Evolutionary conservation across 768 basidiomycete genomes (phyloP), one percentile per base, ranked within the genome.

Genomic region (Cytidiella melzeri): DNA sequence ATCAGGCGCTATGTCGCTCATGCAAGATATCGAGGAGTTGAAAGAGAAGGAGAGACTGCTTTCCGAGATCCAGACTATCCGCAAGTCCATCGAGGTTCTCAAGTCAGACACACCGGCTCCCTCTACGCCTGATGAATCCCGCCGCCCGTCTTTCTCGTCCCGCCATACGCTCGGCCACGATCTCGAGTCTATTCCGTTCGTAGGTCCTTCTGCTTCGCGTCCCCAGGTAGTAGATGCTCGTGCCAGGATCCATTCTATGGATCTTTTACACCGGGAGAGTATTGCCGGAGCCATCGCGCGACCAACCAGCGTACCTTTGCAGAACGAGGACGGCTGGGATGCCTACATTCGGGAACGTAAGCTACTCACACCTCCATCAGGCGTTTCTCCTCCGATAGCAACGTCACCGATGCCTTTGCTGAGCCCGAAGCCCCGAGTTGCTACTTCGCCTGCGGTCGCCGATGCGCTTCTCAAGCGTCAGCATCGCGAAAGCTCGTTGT

Each of bases 281-380:
- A 57, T 75, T 13, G 77, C 77, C 12, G 75, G 77, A 47, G 71
- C 80, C 1, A 80, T 86, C 47, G 73, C 74, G 48, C 75, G 87
- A 34, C 85, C 88, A 13, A 83, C 80, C 0, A 88, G 85, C 57
- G 83, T 73, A 4, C 86, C 87, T n/a, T 66, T 87, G 36, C 77
- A 76, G 43, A 34, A 34, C 9, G 81, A 87, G 38, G 74, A 79
- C n/a, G 83, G 87, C 55, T 96, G 92, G 92, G 87, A 94, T 54
- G 67, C 76, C 39, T 95, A 96, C 64, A 76, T 92, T 43, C 81
- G 81, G 40, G 89, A 94, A 43, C 79, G 92, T 48, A 90, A 86
- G 61, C 73, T 96, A 13, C 67, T 93, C 52, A 87, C 89, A 58
- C 90, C 91, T 38, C 89, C 90, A 9, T 76, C 83, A 18, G 88